Evolutionary conservation across 2,329 filamentous ascomycete species (phyloP).

Genomic region (Diaporthe aspalathi): DNA sequence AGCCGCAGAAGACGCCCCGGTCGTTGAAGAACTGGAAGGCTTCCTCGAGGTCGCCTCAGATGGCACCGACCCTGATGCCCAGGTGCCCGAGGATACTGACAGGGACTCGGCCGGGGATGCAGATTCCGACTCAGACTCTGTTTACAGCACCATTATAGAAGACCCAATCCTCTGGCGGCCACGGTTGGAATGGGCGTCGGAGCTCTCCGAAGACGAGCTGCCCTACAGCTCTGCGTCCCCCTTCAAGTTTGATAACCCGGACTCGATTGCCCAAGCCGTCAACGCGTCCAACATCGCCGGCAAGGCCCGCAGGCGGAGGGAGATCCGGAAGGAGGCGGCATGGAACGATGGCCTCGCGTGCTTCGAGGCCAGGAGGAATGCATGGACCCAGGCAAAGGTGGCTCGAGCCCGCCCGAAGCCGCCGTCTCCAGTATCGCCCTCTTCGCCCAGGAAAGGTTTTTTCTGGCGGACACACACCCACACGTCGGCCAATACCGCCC

Average conservation of each 20-base stretch:
- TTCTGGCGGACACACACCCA: slow-evolving; percentile 54
- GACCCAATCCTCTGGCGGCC: slow-evolving; percentile 62
- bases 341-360: slow-evolving; percentile 88
- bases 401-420: slow-evolving; percentile 65
- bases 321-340: slow-evolving; percentile 70
- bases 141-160: slow-evolving; percentile 69
- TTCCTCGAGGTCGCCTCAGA: slow-evolving; percentile 37
- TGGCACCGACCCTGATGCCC: not conserved
- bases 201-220: slow-evolving; percentile 63
- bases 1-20: slow-evolving; percentile 11
- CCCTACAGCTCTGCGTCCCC: slow-evolving; percentile 53
- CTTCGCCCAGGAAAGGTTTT: slow-evolving; percentile 62
- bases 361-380: slow-evolving; percentile 81
- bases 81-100: slow-evolving; percentile 45
- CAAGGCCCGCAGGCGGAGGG: slow-evolving; percentile 67
- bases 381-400: slow-evolving; percentile 83
- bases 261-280: slow-evolving; percentile 57
- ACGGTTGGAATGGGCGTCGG: slow-evolving; percentile 68
- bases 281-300: slow-evolving; percentile 58
- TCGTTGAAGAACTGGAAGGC: slow-evolving; percentile 17
- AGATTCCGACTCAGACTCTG: slow-evolving; percentile 59
- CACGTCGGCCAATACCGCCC: slow-evolving; percentile 54
- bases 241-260: slow-evolving; percentile 63
- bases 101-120: slow-evolving; percentile 53
- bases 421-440: slow-evolving; percentile 51